Evolutionary conservation across 257 asterid genomes (phyloP).

Genomic region (Nicotiana obtusifolia): DNA sequence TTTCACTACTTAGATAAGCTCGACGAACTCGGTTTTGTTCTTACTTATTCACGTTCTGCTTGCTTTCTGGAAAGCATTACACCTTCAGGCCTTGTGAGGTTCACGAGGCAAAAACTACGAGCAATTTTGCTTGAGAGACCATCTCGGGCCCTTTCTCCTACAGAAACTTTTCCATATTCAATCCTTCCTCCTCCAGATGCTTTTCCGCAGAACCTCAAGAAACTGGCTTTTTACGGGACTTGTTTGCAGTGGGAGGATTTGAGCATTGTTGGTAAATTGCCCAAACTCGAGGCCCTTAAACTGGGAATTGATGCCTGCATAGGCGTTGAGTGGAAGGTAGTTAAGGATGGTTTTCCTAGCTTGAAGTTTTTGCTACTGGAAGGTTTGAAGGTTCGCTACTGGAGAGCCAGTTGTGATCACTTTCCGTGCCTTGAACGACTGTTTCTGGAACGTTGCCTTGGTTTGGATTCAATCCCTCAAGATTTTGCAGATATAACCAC

Average conservation of each 20-base stretch:
- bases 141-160: too few relatives aligned
- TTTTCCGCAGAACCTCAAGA: conserved; percentile 15
- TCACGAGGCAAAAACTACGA: background rate
- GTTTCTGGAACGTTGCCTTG: background rate
- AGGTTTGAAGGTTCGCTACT: background rate
- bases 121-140: too few relatives aligned
- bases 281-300: background rate
- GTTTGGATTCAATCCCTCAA: conserved; percentile 22
- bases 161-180: background rate
- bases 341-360: background rate
- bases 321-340: background rate
- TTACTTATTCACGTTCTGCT: background rate
- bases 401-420: conserved; percentile 1
- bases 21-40: background rate
- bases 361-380: background rate
- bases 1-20: conserved; percentile 1
- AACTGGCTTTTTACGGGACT: background rate
- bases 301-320: background rate
- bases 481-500: conserved; percentile 22
- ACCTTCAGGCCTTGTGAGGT: background rate
- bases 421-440: conserved; percentile 22
- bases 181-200: background rate
- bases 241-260: background rate
- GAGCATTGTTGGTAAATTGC: background rate
- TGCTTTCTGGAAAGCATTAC: background rate